phyloP scores from a whole-genome alignment of 257 asterid species.

The Fraxinus excelsior region DNA sequence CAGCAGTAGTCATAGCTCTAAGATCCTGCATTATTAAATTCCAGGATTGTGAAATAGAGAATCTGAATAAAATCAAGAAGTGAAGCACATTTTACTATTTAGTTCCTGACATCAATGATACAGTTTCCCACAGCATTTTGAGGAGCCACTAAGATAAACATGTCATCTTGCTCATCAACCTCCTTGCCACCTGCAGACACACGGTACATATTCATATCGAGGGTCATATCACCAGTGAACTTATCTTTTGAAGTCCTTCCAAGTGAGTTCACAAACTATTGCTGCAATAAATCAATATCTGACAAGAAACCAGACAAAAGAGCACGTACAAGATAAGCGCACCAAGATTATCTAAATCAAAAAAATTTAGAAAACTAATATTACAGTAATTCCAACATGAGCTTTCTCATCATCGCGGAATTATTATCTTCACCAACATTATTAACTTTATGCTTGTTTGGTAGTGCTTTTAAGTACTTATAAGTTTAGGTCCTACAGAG shows the following conservation, averaged over 20 bases:
- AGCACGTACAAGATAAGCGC: neutral
- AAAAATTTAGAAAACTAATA: no score
- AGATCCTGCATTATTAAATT: slow-evolving; percentile 62
- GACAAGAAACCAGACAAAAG: neutral
- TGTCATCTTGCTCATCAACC: slow-evolving; percentile 86
- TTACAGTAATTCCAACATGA: neutral
- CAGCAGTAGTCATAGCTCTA: slow-evolving; percentile 94
- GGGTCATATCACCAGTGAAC: neutral
- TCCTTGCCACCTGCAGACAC: slow-evolving; percentile 73
- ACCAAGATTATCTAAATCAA: neutral
- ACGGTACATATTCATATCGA: slow-evolving; percentile 9
- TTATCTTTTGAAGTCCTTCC: neutral
- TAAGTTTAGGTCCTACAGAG: neutral
- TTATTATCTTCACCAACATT: neutral
- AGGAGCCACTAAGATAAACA: slow-evolving; percentile 94
- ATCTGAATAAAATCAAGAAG: slow-evolving; percentile 15
- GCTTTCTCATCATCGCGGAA: neutral
- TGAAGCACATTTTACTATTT: slow-evolving; percentile 3
- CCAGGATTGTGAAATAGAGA: slow-evolving; percentile 18
- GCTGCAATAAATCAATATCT: neutral
- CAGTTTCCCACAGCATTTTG: slow-evolving; percentile 96
- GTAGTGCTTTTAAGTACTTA: neutral
- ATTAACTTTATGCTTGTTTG: neutral
- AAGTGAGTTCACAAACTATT: neutral
- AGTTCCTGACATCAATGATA: slow-evolving; percentile 75